Base-by-base conservation (phyloP, 805 yeast genomes). In the Saturnispora quitensis region DNA sequence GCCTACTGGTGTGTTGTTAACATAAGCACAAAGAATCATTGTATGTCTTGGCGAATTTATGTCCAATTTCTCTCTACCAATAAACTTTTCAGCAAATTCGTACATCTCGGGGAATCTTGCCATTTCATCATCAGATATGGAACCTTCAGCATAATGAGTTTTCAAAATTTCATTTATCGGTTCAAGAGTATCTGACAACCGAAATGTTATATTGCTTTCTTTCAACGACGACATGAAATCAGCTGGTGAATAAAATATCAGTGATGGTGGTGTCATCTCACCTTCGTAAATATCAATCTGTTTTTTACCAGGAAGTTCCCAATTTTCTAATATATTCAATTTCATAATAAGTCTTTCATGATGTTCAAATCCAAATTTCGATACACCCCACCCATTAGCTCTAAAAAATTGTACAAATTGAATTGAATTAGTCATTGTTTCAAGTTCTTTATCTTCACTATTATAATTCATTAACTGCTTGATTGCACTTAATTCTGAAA, bases 171-270 rank as follows among this genome's bases (percentile, higher is more conserved):
- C 20, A 18, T 48, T 44, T 7, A 47, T 42, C 1, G 34, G 73
- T 3, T 65, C 64, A 12, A 72, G 62, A 52, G 74, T 70, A 53
- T 65, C 68, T 57, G 81, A 74, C n/a, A 79, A 69, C 57, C 78
- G 82, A 62, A 80, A 79, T 55, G 78, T 65, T 13, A 80, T 75
- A 3, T 83, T 82, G 40, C 78, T 77, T 51, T 78, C 75, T 68
- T 75, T 77, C 55, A 80, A 68, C 7, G 28, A 40, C 10, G 44
- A 24, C 44, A 24, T 40, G 22, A 49, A 49, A 22, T 49, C 51
- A 8, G 10, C 15, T 18, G 35, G n/a, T 20, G 47, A 33, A 13
- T 48, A 20, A 25, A 48, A 33, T 6, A 22, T 18, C 5, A 49
- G 18, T 2, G 28, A 20, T 20, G 36, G 36, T 22, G 27, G 18